Conservation (phyloP, 495 filamentous ascomycete species). For the Penicillium silybi region DNA sequence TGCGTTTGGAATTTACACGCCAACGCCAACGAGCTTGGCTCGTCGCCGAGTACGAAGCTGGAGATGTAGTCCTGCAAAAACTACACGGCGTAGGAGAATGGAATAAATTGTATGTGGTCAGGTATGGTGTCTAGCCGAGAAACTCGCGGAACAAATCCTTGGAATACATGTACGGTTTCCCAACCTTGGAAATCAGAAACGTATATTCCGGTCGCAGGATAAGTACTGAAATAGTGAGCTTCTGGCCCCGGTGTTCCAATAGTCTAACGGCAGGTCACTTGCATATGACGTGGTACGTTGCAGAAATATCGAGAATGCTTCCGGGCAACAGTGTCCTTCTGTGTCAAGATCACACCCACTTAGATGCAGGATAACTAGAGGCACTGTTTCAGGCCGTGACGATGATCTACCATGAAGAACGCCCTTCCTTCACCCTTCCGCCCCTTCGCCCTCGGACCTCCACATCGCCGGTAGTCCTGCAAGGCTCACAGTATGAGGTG, state of each 20-base stretch:
- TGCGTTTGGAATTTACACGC: slow-evolving; percentile 22
- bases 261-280: no score
- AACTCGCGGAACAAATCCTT: neutral
- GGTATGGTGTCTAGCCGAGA: neutral
- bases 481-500: neutral
- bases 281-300: neutral
- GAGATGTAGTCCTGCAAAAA: slow-evolving; percentile 54
- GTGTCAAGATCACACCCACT: neutral
- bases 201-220: no score
- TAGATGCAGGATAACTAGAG: neutral
- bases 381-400: neutral
- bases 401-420: neutral
- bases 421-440: neutral
- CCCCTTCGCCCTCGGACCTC: neutral
- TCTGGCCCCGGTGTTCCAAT: no score
- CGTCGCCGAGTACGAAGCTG: slow-evolving; percentile 42
- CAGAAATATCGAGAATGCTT: neutral
- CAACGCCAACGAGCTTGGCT: slow-evolving; percentile 13
- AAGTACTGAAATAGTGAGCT: no score
- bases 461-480: neutral
- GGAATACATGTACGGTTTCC: no score
- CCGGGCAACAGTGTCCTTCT: neutral
- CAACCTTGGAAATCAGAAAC: no score
- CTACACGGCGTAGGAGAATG: slow-evolving; percentile 31
- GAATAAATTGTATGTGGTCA: neutral